Evolutionary conservation across 2,329 filamentous ascomycete species (phyloP), one percentile per base, ranked within the genome.

Genomic region (Fusarium brachygibbosum): DNA sequence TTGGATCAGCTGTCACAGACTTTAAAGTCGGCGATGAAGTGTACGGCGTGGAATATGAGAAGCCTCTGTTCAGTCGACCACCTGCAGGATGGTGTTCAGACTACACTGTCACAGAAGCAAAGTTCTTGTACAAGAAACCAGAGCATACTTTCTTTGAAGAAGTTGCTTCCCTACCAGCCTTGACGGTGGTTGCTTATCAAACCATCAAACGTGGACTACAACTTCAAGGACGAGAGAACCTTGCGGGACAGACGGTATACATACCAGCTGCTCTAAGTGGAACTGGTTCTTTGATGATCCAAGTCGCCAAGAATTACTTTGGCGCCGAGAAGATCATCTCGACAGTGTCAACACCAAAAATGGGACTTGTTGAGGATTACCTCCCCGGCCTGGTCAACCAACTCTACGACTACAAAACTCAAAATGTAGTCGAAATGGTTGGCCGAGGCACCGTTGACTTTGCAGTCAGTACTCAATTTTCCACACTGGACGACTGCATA

Each of bases 341-440:
- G 0, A 86, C 85, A 0, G 84, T 85, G 0, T 87, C 85, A 6
- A 86, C 85, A 23, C 63, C 79, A 12, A 88, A 88, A 74, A 59
- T 88, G 32, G 63, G 76, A 1, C 77, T 82, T 23, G 82, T 86
- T 0, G 79, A 81, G 41, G 67, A 80, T 58, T 68, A 77, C 34
- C 74, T 84, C 0, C 79, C 81, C 0, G 82, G 81, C 0, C 75
- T 83, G 8, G 81, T 86, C 3, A 85, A 86, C 72, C 78, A 85
- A 64, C 74, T 87, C 28, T 76, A 87, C 61, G 85, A 88, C 70
- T 88, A 88, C 74, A 82, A 78, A 56, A 81, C 75, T 42, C 72
- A 79, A 32, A 75, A 81, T 7, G 73, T 85, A 4, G 53, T 53
- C 68, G 74, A 32, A 62, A 78, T 8, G 17, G 79, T 86, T 3